A percentile compares a stretch with the other conserved stretches of the same genome.
Conservation (phyloP, 1,284 basidiomycete species). For the Leccinum pachyderme region DNA sequence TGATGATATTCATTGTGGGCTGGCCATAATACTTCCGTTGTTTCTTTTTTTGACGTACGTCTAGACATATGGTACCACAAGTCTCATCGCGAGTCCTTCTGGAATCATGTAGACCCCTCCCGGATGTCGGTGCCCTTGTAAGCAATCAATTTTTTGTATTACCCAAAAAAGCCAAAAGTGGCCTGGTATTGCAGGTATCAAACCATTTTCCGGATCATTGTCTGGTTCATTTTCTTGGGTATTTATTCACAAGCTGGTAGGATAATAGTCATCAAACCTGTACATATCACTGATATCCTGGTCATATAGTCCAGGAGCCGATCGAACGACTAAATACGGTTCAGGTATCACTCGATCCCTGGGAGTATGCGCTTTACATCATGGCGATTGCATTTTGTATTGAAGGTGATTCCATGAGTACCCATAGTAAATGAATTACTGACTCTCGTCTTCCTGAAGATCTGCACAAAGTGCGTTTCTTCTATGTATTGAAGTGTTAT, state of each 20-base stretch:
- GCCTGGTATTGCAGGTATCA: constrained; percentile 55
- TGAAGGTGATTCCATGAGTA: constrained; percentile 57
- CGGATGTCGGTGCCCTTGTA: constrained; percentile 87
- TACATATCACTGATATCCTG: constrained; percentile 6
- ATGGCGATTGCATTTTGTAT: constrained; percentile 74
- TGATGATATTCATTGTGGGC: constrained; percentile 68
- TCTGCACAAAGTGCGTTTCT: constrained; percentile 54
- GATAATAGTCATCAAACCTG: not conserved
- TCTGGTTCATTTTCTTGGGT: constrained; percentile 85
- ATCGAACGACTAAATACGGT: constrained; percentile 56
- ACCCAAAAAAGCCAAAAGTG: not conserved
- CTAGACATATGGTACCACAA: constrained; percentile 63
- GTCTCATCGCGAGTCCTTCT: constrained; percentile 53
- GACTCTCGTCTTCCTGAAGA: constrained; percentile 41
- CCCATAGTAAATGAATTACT: constrained; percentile 3
- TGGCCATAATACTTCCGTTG: not conserved
- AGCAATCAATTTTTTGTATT: constrained; percentile 2
- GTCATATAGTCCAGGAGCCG: constrained; percentile 62
- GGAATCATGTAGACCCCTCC: constrained; percentile 71
- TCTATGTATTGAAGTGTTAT: not conserved
- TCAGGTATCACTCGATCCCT: constrained; percentile 59
- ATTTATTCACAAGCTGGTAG: constrained; percentile 84
- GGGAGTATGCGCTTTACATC: constrained; percentile 77
- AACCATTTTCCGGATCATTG: constrained; percentile 68
- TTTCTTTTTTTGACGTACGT: constrained; percentile 13